Conservation (phyloP, 331 rosid genomes). For the Pyrus hybrid region DNA sequence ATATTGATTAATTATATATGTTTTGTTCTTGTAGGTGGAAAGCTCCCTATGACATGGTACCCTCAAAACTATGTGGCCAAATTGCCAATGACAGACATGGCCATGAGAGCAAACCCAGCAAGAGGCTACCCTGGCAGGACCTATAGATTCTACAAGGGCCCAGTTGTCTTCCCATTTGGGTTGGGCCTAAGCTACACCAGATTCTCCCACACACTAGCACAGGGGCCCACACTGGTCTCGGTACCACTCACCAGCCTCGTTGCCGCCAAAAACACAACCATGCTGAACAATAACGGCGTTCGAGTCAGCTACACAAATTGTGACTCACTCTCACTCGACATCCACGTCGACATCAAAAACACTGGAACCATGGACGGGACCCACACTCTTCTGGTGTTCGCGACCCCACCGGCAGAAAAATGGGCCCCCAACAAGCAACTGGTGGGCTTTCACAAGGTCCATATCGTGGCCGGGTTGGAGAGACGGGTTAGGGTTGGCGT, state of each 20-base stretch:
- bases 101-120: slow-evolving; percentile 52
- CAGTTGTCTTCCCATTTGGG: slow-evolving; percentile 80
- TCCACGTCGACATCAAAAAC: slow-evolving; percentile 55
- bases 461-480: slow-evolving; percentile 42
- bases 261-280: slow-evolving; percentile 31
- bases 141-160: slow-evolving; percentile 85
- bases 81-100: slow-evolving; percentile 84
- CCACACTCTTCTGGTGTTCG: slow-evolving; percentile 53
- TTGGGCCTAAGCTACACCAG: slow-evolving; percentile 65
- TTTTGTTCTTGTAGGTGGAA: slow-evolving; percentile 50
- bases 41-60: slow-evolving; percentile 89
- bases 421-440: slow-evolving; percentile 43
- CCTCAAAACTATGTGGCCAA: slow-evolving; percentile 56
- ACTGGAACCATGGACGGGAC: slow-evolving; percentile 65
- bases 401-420: slow-evolving; percentile 38
- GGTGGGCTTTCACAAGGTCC: slow-evolving; percentile 54
- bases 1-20: background rate
- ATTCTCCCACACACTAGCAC: slow-evolving; percentile 36
- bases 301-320: slow-evolving; percentile 46
- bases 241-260: slow-evolving; percentile 14
- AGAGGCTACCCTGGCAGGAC: slow-evolving; percentile 86
- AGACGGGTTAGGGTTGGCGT: slow-evolving; percentile 35
- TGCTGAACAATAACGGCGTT: slow-evolving; percentile 21
- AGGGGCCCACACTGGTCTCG: slow-evolving; percentile 39
- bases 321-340: slow-evolving; percentile 8